Base-by-base conservation (phyloP, 257 asterid species). In the Solanum sejunctum region DNA sequence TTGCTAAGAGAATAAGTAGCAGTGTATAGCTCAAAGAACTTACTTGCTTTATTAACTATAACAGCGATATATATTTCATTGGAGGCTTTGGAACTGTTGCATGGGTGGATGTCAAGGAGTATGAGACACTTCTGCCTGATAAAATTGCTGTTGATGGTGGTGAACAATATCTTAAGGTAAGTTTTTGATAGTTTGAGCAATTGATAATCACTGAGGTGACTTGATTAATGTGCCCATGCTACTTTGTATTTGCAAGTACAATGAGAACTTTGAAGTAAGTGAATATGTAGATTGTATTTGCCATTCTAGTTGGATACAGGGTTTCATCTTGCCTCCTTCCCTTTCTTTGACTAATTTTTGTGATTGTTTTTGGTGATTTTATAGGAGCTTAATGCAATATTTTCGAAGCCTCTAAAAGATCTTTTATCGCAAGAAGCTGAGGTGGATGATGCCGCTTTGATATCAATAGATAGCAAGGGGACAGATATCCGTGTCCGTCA, bases 41-140 rank as follows among this genome's bases (percentile, higher is more conserved):
- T 51, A 77, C 82, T 54, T 51, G 26, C 82, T 77, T 77, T 52
- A 77, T 77, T 63, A 26, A 51, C 52, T 52, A 52, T 77, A 75
- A 67, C 95, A 96, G 99, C 87, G 99, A 96, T 88, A 92, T 96
- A 90, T 95, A 96, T 89, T 96, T 96, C 87, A 93, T 96, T 45
- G 98, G 99, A 86, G 99, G 99, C 86, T 96, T 95, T 85, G 99
- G 98, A 70, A 96, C 99, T 64, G 98, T 96, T 84, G 98, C 98
- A 85, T 96, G 98, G 99, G 95, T 96, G 71, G 94, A 95, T 85
- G 96, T 95, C 80, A 91, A 93, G 86, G 99, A 96, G 85, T 96
- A 96, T 10, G 99, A 96, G 89, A 83, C 91, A 83, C 87, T 93
- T 88, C 93, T 87, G 87, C 98, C 99, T 10, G 99, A 96, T 84